Base-by-base conservation (phyloP, 495 filamentous ascomycete species). In the Trichoderma virens region DNA sequence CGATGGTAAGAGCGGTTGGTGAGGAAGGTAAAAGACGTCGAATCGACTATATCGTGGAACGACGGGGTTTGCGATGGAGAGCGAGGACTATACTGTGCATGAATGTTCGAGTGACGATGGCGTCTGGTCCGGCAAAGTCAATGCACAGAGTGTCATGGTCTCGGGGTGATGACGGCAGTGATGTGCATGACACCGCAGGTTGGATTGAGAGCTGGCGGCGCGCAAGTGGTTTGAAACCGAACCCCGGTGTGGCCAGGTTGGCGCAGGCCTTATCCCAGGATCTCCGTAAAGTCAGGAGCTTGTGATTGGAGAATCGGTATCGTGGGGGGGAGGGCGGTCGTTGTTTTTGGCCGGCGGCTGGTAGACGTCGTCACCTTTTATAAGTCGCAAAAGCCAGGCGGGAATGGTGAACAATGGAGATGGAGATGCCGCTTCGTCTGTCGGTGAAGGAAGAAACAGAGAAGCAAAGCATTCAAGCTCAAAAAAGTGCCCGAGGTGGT, bases 101-200 rank as follows among this genome's bases (percentile, higher is more conserved):
- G 51, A 30, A 56, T 13, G 23, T 30, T 28, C 9, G 27, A 56
- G 27, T 30, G 51, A 56, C 51, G 51, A 18, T n/a, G 20, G 51
- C 51, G 51, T 56, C 25, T 56, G 23, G 51, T 56, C 25, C 51
- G 51, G 51, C 51, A 30, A 30, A 11, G 14, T 31, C 51, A 5
- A 56, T 56, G 51, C 51, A 56, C 51, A 28, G 51, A 56, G 51
- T 23, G 23, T 56, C 51, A 56, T 56, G 51, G 27, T 56, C 51
- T 56, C 51, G 51, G 51, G 51, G 30, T 56, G 51, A 56, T 56
- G 51, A 56, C 51, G 51, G 51, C 51, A 56, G 51, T 30, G 51
- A 56, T 56, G 23, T 56, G 51, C 51, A 56, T 56, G 25, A 56
- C 25, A 13, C 8, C 51, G 51, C 51, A 56, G 51, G 16, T 56